Evolutionary conservation across 2,329 filamentous ascomycete species (phyloP), one percentile per base, ranked within the genome.

Genomic region (Huntiella omanensis): DNA sequence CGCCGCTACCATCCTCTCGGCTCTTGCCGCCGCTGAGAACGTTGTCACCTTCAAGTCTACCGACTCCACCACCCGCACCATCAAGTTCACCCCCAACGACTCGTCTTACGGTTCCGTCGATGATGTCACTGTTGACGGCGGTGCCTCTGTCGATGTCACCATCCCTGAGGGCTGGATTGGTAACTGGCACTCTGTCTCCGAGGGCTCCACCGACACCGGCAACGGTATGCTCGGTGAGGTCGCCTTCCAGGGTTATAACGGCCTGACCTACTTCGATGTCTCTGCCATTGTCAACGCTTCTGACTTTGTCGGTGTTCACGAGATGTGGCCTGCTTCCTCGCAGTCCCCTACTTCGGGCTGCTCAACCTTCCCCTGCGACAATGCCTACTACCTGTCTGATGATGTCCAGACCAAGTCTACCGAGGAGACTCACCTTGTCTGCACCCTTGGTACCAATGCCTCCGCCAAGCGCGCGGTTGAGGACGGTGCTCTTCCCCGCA

Each of bases 41-140:
- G 60, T 60, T 33, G 60, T 79, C 55, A 73, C 69, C 53, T 77
- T 79, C 62, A 55, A 68, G 59, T 75, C 71, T 53, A 68, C 75
- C 43, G 75, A 79, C 57, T 54, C 59, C 49, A 61, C 59, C 33
- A 56, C 59, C 49, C 68, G 71, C 57, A 67, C 63, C 41, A 54
- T 75, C 58, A 53, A 65, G 60, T 71, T 73, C 60, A 71, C 68
- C 28, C 54, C 63, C 53, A 49, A 35, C 41, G 67, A 58, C 55
- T 54, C 57, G 0, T 65, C 64, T 44, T 54, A 55, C 16, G 36
- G 53, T n/a, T 33, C 55, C 2, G 54, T 71, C 39, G 52, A 57
- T 13, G 49, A 62, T 12, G 56, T 72, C 52, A 55, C 56, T 11
- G 61, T 75, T 38, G 52, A 53, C 47, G 64, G 56, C 46, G 52